Conservation (phyloP, 306 rosid species). For the Quercus berberidifolia region DNA sequence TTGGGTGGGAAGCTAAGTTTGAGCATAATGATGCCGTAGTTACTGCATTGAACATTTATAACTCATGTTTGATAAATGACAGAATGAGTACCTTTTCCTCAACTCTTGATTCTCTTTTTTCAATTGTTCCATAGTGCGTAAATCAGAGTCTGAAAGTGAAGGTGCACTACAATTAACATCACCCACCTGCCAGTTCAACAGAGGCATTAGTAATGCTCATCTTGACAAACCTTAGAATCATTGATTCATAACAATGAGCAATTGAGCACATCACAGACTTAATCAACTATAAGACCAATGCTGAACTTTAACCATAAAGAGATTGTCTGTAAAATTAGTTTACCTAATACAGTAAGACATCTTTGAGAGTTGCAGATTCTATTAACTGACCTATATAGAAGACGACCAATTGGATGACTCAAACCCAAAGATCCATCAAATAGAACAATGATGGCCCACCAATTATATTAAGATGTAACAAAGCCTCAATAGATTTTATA, state of each 20-base stretch:
- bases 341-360: background rate
- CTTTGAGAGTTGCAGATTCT: background rate
- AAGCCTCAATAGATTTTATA: no score
- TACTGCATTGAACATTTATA: background rate
- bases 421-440: background rate
- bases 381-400: background rate
- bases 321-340: background rate
- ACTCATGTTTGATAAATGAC: background rate
- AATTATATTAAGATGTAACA: background rate
- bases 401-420: background rate
- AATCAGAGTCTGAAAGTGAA: conserved; percentile 20
- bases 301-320: background rate
- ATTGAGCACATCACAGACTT: background rate
- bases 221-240: background rate
- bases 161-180: conserved; percentile 16
- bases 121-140: conserved; percentile 37
- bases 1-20: background rate
- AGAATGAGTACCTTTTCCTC: conserved; percentile 59
- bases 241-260: background rate
- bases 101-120: conserved; percentile 61
- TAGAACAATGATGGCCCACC: background rate
- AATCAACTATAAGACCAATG: background rate
- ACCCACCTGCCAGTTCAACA: conserved; percentile 46
- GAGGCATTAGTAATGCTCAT: background rate
- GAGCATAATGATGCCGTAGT: background rate